Percentiles rank a stretch among this genome's conserved stretches.
Conservation (phyloP, 2,329 filamentous ascomycete species). For the Fragosphaeria purpurea region DNA sequence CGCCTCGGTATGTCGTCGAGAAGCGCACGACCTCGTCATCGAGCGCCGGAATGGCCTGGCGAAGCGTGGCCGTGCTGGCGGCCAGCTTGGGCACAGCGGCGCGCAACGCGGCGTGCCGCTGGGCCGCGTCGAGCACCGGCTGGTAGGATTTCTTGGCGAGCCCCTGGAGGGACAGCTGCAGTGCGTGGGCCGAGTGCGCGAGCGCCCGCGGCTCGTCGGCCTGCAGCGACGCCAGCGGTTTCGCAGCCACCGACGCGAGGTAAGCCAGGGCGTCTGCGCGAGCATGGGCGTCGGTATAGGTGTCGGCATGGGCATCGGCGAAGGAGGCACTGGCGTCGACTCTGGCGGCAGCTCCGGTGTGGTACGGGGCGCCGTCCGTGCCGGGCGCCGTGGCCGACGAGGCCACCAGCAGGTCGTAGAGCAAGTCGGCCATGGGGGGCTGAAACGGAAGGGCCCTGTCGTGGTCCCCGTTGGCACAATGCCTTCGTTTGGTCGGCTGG, state of each 20-base stretch:
- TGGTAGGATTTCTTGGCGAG: conserved; percentile 86
- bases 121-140: conserved; percentile 69
- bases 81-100: conserved; percentile 63
- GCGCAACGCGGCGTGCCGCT: conserved; percentile 63
- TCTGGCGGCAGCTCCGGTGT: conserved; percentile 16
- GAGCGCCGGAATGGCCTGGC: conserved; percentile 63
- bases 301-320: conserved; percentile 28
- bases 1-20: conserved; percentile 71
- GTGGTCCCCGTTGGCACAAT: too few relatives aligned
- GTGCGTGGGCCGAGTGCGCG: conserved; percentile 69
- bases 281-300: conserved; percentile 19
- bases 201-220: conserved; percentile 69
- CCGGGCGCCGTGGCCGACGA: conserved; percentile 17
- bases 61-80: conserved; percentile 55
- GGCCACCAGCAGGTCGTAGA: conserved; percentile 59
- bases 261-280: conserved; percentile 57
- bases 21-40: conserved; percentile 73
- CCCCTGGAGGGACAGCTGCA: conserved; percentile 72
- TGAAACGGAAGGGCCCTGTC: background rate
- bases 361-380: too few relatives aligned
- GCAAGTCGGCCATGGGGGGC: conserved; percentile 53
- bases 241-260: conserved; percentile 65
- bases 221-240: conserved; percentile 62
- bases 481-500: too few relatives aligned
- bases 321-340: conserved; percentile 18